phyloP scores from a whole-genome alignment of 768 basidiomycete genomes.

The Boletellus sp. region DNA sequence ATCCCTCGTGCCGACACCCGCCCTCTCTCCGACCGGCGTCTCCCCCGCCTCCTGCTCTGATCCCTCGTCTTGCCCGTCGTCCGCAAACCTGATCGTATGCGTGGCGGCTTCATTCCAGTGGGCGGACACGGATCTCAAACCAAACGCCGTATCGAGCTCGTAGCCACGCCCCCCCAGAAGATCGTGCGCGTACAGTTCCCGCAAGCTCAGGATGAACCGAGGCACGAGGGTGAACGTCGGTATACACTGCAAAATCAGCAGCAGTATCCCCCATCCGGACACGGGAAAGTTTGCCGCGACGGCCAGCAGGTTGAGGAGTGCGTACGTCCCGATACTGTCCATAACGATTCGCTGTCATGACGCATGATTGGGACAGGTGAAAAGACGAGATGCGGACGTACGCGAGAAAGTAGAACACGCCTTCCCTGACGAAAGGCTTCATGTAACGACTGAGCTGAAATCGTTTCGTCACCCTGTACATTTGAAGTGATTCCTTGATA shows the following conservation, averaged over 20 bases:
- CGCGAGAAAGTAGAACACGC: conserved; percentile 1
- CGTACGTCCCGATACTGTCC: neutral
- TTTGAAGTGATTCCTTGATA: neutral
- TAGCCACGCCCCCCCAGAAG: neutral
- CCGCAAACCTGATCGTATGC: neutral
- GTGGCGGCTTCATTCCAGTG: neutral
- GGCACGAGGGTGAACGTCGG: neutral
- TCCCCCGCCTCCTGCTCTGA: neutral
- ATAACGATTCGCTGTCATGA: neutral
- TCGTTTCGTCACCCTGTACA: neutral
- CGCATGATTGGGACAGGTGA: neutral
- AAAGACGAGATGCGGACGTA: neutral
- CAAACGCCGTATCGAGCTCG: neutral
- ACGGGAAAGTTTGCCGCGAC: neutral
- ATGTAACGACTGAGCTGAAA: neutral
- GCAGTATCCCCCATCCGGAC: neutral
- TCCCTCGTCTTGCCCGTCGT: neutral
- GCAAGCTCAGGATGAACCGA: neutral
- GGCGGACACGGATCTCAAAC: neutral
- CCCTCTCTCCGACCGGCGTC: too few species aligned
- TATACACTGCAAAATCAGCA: neutral
- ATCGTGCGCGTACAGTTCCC: neutral
- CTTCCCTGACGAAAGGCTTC: neutral
- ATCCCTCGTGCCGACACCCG: neutral
- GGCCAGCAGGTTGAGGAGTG: neutral